A percentile compares a stretch with the other conserved stretches of the same genome.
These are phyloP conservation scores for Raphidocelis subcapitata DNA, from an alignment of 139 green algal genomes.

Conservation along the genomic window DNA sequence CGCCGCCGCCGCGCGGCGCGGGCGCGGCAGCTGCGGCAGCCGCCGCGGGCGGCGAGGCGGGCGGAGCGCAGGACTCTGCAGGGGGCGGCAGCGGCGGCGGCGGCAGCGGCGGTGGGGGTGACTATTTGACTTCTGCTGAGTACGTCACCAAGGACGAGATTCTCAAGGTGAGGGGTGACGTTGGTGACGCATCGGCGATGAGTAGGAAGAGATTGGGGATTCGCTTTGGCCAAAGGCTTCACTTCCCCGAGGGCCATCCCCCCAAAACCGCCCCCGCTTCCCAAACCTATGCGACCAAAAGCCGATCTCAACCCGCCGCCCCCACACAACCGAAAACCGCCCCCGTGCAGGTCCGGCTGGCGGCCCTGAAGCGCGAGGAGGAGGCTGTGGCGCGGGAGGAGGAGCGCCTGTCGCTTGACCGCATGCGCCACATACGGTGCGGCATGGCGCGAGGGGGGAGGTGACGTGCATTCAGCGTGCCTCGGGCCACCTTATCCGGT, in stretches of 20 bases:
- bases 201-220: no score
- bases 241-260: no score
- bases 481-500: no score
- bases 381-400: conserved; percentile 66
- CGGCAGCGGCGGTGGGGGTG: conserved; percentile 35
- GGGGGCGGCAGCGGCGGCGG: not conserved
- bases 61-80: not conserved
- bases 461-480: not conserved
- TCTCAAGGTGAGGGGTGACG: conserved; percentile 75
- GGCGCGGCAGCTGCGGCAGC: not conserved
- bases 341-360: conserved; percentile 54
- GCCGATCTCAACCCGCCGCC: no score
- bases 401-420: conserved; percentile 72
- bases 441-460: not conserved
- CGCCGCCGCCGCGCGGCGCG: conserved; percentile 6
- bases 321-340: no score
- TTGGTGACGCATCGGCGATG: no score
- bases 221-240: not conserved
- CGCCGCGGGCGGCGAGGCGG: conserved; percentile 5
- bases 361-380: conserved; percentile 77
- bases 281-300: no score
- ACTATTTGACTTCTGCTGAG: conserved; percentile 36
- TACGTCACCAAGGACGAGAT: conserved; percentile 78
- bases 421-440: conserved; percentile 63
- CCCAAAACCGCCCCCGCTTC: not conserved